Evolutionary conservation across 2,329 filamentous ascomycete species (phyloP), one percentile per base, ranked within the genome.

Genomic region (Aureobasidium melanogenum): DNA sequence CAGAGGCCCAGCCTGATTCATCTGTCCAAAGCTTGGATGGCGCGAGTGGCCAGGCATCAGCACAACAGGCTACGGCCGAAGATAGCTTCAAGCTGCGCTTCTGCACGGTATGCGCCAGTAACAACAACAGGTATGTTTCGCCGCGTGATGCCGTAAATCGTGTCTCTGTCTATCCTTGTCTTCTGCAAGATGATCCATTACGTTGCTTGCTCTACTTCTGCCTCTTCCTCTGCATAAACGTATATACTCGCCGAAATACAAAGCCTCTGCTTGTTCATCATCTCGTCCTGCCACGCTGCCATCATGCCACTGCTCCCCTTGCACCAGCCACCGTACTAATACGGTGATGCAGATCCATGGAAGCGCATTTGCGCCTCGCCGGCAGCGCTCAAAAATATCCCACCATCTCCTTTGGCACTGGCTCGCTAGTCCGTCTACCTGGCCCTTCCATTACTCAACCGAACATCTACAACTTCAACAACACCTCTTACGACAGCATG

Each of bases 381-480:
- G 84, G 88, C 63, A 89, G 91, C 6, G 67, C 69, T 1, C 67
- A 72, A 51, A 78, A 87, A 52, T 97, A 94, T 70, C 94, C 94
- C n/a, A 93, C 96, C 67, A 95, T 97, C 68, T 97, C 93, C 19
- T 99, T 97, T 73, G 94, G 94, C 64, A 99, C 94, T 0, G 94
- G 94, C 60, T 96, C 91, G 19, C 85, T 96, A 19, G 94, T 99
- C 67, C 90, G 94, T 28, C 81, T 99, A 0, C 94, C 94, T 0
- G 94, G 94, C 0, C 93, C 94, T 1, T 88, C 87, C 36, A 94
- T 97, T 65, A 88, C 86, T 7, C 90, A 97, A 73, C 94, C 94
- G 54, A 99, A 99, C 72, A 92, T 97, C 69, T 99, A 97, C 80
- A 86, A 90, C 69, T 99, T 99, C 84, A 97, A 99, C 78, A 90